Evolutionary conservation across 495 filamentous ascomycete genomes (phyloP).

Genomic region (Tuber magnatum): DNA sequence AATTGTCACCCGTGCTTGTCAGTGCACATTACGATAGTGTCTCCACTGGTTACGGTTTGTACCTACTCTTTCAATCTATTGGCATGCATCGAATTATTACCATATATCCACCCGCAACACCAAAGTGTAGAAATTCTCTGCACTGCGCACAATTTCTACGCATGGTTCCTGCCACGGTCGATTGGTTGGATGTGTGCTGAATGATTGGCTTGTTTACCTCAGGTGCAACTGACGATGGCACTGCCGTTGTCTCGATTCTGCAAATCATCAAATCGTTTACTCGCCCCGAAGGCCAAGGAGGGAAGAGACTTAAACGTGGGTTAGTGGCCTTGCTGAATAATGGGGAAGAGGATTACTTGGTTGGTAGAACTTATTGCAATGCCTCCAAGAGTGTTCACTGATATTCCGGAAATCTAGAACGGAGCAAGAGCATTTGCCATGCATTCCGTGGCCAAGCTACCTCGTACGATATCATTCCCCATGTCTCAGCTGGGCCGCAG

Average conservation of each 20-base stretch:
- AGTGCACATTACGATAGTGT: slow-evolving; percentile 97
- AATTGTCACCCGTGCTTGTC: slow-evolving; percentile 56
- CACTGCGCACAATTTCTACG: background rate
- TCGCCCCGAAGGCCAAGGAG: slow-evolving; percentile 45
- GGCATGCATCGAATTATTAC: background rate
- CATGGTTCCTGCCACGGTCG: background rate
- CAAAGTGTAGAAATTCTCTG: background rate
- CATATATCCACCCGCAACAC: background rate
- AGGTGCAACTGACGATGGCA: slow-evolving; percentile 89
- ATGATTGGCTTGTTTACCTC: slow-evolving; percentile 12
- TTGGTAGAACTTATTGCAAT: slow-evolving; percentile 8
- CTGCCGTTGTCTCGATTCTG: slow-evolving; percentile 75
- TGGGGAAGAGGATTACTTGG: slow-evolving; percentile 84
- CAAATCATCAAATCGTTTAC: slow-evolving; percentile 89
- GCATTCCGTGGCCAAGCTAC: slow-evolving; percentile 58
- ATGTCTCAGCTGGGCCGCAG: background rate
- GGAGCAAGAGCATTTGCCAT: slow-evolving; percentile 80
- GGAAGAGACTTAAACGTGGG: slow-evolving; percentile 68
- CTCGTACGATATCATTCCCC: slow-evolving; percentile 24
- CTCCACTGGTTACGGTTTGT: slow-evolving; percentile 60
- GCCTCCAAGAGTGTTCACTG: background rate
- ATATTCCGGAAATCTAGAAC: slow-evolving; percentile 45
- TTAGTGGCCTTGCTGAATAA: slow-evolving; percentile 88
- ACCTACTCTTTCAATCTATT: background rate
- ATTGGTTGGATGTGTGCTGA: background rate